Base-by-base conservation (phyloP, 192 early-diverging fungal genomes). In the Coemansia sp. region DNA sequence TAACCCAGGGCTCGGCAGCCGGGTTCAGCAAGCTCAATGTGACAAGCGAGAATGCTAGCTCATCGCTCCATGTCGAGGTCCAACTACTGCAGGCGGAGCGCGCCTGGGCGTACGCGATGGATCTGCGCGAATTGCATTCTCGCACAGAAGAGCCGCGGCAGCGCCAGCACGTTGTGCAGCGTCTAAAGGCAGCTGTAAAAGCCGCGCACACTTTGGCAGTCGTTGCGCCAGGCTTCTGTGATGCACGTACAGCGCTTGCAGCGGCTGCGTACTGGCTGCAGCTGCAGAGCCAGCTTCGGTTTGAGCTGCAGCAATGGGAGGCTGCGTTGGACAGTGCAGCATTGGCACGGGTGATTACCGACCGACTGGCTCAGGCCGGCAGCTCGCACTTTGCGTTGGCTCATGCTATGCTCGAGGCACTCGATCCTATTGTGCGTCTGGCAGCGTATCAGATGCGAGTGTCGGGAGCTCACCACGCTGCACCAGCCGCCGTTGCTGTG, bases 81-180 rank as follows among this genome's bases (percentile, higher is more conserved):
- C 65, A 74, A 34, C 48, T 80, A 14, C 66, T 80, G 3, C 68
- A 75, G 48, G 65, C 72, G 2, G 77, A 80, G 69, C 71, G 77
- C 15, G 72, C 77, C 4, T 80, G 77, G 77, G 77, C 77, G 2
- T 74, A 62, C 47, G 71, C 77, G 14, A 80, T 80, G 77, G 68
- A 80, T 28, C 68, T 80, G 3, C 71, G 72, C 58, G 77, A 80
- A 65, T 68, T 65, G 58, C 64, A 71, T 55, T 56, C 71, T 34
- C 63, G 72, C 55, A 80, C 77, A 9, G 77, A 80, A 54, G 77
- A 80, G 64, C 68, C 77, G 14, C 72, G 77, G 21, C 77, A 80
- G 62, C 64, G 61, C 51, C 74, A 80, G 49, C 77, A 80, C 26
- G 23, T 75, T 23, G 44, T 80, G 28, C 72, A 71, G 8, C 67